phyloP scores from a whole-genome alignment of 164 flowering plant species.

The Aristolochia californica region DNA sequence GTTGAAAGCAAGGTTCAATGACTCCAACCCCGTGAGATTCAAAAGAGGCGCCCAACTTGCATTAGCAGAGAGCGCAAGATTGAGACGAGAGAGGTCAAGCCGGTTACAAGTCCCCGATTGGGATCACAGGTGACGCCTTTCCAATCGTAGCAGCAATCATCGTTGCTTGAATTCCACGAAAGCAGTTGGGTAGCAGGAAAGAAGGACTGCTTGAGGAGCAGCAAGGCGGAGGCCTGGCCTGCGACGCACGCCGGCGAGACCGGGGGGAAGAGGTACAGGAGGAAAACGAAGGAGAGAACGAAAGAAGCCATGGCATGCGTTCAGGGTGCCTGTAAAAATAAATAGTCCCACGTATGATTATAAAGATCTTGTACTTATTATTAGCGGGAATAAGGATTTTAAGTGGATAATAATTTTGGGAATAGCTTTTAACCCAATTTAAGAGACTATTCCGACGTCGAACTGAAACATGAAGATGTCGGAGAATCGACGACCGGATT shows the following conservation, averaged over 20 bases:
- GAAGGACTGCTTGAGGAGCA: neutral
- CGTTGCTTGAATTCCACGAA: neutral
- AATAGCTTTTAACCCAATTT: no score
- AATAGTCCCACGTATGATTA: no score
- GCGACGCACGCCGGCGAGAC: neutral
- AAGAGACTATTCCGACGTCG: no score
- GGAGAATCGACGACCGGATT: neutral
- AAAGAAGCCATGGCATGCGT: no score
- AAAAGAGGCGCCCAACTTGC: neutral
- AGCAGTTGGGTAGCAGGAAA: neutral
- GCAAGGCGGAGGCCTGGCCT: neutral
- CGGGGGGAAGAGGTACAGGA: no score
- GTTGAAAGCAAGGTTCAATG: slow-evolving; percentile 37
- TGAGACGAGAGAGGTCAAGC: neutral
- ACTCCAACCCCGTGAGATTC: slow-evolving; percentile 17
- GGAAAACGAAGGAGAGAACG: no score
- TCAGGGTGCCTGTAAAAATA: neutral
- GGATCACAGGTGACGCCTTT: neutral
- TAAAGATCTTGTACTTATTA: no score
- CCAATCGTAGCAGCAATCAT: neutral
- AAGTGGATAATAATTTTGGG: no score
- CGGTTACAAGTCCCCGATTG: neutral
- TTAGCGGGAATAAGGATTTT: no score
- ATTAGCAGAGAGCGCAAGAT: neutral
- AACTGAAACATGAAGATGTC: neutral